These are phyloP conservation scores for Trichomonascaceae sp. DNA, from an alignment of 1,139 yeast genomes.

Conservation along the genomic window DNA sequence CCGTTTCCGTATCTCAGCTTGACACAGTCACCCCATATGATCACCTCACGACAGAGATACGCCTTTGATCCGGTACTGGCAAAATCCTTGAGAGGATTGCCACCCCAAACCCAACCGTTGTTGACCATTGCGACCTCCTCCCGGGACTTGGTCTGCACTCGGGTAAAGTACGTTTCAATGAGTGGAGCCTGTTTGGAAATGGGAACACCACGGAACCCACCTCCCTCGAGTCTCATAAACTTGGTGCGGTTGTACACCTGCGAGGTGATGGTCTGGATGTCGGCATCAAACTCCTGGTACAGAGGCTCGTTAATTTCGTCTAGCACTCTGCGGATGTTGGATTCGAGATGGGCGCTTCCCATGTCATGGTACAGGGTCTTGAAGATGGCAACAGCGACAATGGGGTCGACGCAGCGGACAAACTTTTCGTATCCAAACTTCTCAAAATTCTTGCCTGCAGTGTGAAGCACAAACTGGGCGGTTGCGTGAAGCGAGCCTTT, in stretches of 20 bases:
- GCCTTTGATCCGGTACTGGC: conserved; percentile 72
- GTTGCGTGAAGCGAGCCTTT: conserved; percentile 30
- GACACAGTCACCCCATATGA: conserved; percentile 97
- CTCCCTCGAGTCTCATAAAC: conserved; percentile 59
- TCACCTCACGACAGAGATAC: conserved; percentile 81
- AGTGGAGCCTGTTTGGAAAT: conserved; percentile 47
- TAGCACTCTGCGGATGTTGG: conserved; percentile 40
- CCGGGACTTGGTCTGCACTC: conserved; percentile 35
- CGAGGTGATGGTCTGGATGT: conserved; percentile 44
- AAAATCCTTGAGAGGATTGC: conserved; percentile 85
- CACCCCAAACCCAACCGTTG: conserved; percentile 99
- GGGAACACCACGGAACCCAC: conserved; percentile 67
- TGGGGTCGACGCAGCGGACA: conserved; percentile 40
- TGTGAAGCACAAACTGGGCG: conserved; percentile 38
- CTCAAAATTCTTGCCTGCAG: conserved; percentile 26
- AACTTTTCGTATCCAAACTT: conserved; percentile 37
- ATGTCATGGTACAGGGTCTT: conserved; percentile 27
- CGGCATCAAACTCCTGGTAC: conserved; percentile 68
- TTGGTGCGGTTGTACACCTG: conserved; percentile 67
- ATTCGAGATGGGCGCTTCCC: conserved; percentile 20
- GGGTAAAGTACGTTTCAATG: conserved; percentile 78
- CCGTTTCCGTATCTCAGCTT: conserved; percentile 72
- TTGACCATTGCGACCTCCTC: conserved; percentile 54
- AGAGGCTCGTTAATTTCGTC: conserved; percentile 68
- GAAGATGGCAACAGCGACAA: conserved; percentile 35